Evolutionary conservation across 2,329 filamentous ascomycete species (phyloP), one percentile per base, ranked within the genome.

Genomic region (Ophiocordyceps camponoti-rufipedis): DNA sequence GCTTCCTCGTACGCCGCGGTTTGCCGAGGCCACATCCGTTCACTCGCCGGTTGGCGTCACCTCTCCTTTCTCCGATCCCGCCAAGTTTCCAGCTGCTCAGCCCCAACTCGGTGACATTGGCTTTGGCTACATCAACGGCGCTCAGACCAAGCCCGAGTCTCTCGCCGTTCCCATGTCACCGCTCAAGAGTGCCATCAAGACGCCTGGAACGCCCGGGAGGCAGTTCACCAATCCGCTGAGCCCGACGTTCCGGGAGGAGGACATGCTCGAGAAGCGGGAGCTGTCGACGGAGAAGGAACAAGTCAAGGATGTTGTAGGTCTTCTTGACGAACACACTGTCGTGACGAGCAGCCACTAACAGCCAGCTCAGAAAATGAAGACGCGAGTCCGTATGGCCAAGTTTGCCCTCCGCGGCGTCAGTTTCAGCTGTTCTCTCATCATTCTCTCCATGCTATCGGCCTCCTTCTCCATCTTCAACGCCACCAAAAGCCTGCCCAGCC

Each of bases 341-440:
- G 33, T 43, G 23, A 38, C 44, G 40, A 41, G 43, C 56, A 54
- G 10, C 40, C 35, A 29, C 60, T 54, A 64, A 53, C 40, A 4
- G 28, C 4, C 8, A 46, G 7, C 48, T 42, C 58, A 94, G 89
- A 93, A 84, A 81, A 77, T 94, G 62, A 96, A 95, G 68, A 81
- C 81, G 33, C 78, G 86, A 53, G 88, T 96, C 32, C 80, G 91
- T 42, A 72, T 96, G 63, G 91, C 89, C 54, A 98, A 98, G 69
- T 81, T 96, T 55, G 77, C 94, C 50, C 79, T 98, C n/a, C 82
- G 91, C 52, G 82, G 86, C 47, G 84, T 96, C 66, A 95, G 89
- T 72, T 96, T 98, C 64, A 87, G 85, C 63, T 98, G 91, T 71
- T 89, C 85, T 62, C 72, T 96, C 49, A 95, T 98, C 59, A 85